Percentiles rank a stretch among this genome's conserved stretches.
phyloP scores from a whole-genome alignment of 352 stramenopile genomes.

The Nothophytophthora sp. region DNA sequence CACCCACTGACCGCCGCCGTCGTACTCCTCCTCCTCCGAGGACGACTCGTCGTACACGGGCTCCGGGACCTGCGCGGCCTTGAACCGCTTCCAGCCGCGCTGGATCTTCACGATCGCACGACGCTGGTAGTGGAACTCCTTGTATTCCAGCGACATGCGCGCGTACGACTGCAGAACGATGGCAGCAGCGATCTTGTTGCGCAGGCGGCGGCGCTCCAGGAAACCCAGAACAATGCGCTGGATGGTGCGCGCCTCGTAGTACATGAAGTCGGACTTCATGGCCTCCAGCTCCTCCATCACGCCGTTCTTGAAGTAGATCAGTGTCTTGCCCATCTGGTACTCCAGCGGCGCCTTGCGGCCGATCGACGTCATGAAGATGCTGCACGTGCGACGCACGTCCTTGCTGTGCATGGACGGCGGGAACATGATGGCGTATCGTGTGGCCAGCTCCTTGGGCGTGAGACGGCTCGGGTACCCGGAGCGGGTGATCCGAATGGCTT shows the following conservation, averaged over 20 bases:
- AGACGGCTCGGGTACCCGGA: conserved; percentile 93
- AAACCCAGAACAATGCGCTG: conserved; percentile 85
- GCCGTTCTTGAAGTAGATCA: conserved; percentile 96
- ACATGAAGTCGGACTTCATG: conserved; percentile 93
- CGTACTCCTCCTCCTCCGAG: conserved; percentile 40
- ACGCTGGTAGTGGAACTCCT: conserved; percentile 75
- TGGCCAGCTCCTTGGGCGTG: conserved; percentile 76
- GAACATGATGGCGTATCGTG: conserved; percentile 89
- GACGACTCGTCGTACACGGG: conserved; percentile 30
- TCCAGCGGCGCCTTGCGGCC: conserved; percentile 83
- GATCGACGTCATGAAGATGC: conserved; percentile 81
- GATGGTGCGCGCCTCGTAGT: conserved; percentile 86
- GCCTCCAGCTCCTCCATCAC: conserved; percentile 95
- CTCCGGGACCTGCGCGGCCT: conserved; percentile 30
- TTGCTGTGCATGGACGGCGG: conserved; percentile 85
- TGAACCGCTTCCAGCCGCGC: conserved; percentile 59
- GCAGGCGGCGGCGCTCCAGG: conserved; percentile 69
- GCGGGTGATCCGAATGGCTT: conserved; percentile 92
- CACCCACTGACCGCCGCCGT: conserved; percentile 44
- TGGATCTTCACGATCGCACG: conserved; percentile 75
- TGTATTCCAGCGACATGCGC: conserved; percentile 75
- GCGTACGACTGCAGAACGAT: conserved; percentile 83
- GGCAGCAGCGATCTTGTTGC: conserved; percentile 61
- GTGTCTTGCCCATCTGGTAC: conserved; percentile 93
- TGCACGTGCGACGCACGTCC: conserved; percentile 76